phyloP scores from a whole-genome alignment of 371 early-diverging fungal species.

The Mucor lusitanicus region DNA sequence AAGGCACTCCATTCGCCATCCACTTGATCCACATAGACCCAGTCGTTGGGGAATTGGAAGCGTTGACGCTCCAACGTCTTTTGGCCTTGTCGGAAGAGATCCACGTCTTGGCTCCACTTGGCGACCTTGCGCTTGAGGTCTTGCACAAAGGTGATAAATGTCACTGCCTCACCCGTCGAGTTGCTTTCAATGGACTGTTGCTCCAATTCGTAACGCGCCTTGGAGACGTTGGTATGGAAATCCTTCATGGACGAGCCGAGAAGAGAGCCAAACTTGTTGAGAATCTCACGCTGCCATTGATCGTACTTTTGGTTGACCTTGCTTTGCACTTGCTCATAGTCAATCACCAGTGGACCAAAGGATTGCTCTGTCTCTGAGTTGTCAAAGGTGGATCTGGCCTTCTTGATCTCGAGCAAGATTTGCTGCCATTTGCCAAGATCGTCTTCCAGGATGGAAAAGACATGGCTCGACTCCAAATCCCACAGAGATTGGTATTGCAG shows the following conservation, averaged over 20 bases:
- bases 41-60: conserved; percentile 92
- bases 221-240: conserved; percentile 77
- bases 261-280: conserved; percentile 87
- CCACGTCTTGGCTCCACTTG: conserved; percentile 85
- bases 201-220: conserved; percentile 88
- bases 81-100: conserved; percentile 89
- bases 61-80: conserved; percentile 93
- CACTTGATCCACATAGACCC: conserved; percentile 95
- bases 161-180: conserved; percentile 90
- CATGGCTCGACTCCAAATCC: conserved; percentile 90
- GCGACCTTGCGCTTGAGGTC: conserved; percentile 87
- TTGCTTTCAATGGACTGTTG: conserved; percentile 83
- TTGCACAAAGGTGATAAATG: conserved; percentile 95
- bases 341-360: conserved; percentile 88
- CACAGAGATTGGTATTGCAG: conserved; percentile 97
- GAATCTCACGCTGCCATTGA: conserved; percentile 95
- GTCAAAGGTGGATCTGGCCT: conserved; percentile 94
- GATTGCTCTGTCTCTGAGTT: conserved; percentile 89
- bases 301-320: conserved; percentile 98
- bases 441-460: conserved; percentile 86
- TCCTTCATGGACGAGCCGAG: conserved; percentile 85
- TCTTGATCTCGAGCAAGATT: conserved; percentile 91
- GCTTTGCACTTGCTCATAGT: conserved; percentile 96
- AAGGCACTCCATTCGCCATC: conserved; percentile 98
- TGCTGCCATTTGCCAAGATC: conserved; percentile 94